Conservation (phyloP, 2,329 filamentous ascomycete genomes). For the Phialemoniopsis sp. region DNA sequence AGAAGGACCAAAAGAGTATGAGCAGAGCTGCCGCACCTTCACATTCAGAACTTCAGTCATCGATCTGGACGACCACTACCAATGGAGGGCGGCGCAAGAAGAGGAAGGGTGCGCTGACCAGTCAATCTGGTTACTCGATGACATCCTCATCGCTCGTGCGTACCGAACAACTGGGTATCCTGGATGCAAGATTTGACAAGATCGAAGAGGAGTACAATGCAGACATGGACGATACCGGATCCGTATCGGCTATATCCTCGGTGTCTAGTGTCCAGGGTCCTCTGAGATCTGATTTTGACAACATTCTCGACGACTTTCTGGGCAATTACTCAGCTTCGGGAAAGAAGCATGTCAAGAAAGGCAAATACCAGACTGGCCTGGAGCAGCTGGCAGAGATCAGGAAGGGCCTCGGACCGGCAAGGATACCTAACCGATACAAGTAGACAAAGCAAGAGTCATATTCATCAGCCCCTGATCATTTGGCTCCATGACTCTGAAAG, state of each 20-base stretch:
- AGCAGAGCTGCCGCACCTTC: slow-evolving; percentile 36
- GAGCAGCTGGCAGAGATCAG: slow-evolving; percentile 90
- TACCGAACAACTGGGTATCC: slow-evolving; percentile 78
- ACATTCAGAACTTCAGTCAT: slow-evolving; percentile 63
- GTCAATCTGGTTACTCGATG: slow-evolving; percentile 88
- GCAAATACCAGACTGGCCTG: slow-evolving; percentile 74
- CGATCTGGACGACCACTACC: slow-evolving; percentile 70
- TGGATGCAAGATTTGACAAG: slow-evolving; percentile 89
- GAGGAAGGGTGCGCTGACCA: slow-evolving; percentile 89
- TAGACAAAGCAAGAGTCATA: slow-evolving; percentile 3
- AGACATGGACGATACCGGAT: slow-evolving; percentile 44
- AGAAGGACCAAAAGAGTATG: slow-evolving; percentile 64
- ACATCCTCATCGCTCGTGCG: slow-evolving; percentile 94
- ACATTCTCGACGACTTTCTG: slow-evolving; percentile 90
- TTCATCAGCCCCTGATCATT: neutral
- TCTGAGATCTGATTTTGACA: slow-evolving; percentile 76
- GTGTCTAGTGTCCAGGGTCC: slow-evolving; percentile 65
- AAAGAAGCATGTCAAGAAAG: slow-evolving; percentile 75
- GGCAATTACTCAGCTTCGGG: slow-evolving; percentile 67
- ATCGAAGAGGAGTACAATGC: slow-evolving; percentile 73
- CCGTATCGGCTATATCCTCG: slow-evolving; percentile 57
- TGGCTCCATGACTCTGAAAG: no score
- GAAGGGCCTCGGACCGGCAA: slow-evolving; percentile 71
- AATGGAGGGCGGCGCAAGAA: slow-evolving; percentile 85
- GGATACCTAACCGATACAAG: slow-evolving; percentile 32